A percentile compares a stretch with the other conserved stretches of the same genome.
Conservation (phyloP, 139 green algal genomes). For the Marvania coccoides region DNA sequence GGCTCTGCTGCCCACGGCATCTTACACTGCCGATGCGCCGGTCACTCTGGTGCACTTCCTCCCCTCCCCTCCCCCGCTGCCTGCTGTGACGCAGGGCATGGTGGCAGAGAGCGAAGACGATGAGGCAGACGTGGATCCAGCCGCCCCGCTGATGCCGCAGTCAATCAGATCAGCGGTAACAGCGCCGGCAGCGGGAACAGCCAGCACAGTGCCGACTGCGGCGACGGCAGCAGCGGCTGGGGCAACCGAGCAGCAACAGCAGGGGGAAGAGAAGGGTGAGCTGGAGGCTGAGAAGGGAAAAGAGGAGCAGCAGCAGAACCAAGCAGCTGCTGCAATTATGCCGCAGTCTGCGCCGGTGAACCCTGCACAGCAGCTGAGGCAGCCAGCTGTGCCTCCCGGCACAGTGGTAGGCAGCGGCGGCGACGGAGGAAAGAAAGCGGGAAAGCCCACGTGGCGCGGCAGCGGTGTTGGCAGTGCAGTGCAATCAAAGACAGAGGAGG, state of each 20-base stretch:
- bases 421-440: not conserved
- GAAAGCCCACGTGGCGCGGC: too few species aligned
- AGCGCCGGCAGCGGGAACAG: too few species aligned
- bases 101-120: not conserved
- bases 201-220: not conserved
- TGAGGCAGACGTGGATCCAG: not conserved
- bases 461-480: too few species aligned
- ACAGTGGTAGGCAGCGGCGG: too few species aligned
- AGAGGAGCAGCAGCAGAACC: not conserved
- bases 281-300: not conserved
- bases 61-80: too few species aligned
- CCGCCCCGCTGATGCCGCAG: not conserved
- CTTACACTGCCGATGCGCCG: too few species aligned
- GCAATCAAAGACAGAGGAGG: not conserved
- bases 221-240: not conserved
- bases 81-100: too few species aligned
- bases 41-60: too few species aligned
- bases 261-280: not conserved
- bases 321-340: not conserved
- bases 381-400: too few species aligned
- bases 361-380: not conserved
- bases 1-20: not conserved
- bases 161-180: too few species aligned
- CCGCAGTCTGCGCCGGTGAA: not conserved
- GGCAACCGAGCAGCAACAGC: not conserved